Conservation (phyloP, 768 basidiomycete genomes). For the Suillus placidus region DNA sequence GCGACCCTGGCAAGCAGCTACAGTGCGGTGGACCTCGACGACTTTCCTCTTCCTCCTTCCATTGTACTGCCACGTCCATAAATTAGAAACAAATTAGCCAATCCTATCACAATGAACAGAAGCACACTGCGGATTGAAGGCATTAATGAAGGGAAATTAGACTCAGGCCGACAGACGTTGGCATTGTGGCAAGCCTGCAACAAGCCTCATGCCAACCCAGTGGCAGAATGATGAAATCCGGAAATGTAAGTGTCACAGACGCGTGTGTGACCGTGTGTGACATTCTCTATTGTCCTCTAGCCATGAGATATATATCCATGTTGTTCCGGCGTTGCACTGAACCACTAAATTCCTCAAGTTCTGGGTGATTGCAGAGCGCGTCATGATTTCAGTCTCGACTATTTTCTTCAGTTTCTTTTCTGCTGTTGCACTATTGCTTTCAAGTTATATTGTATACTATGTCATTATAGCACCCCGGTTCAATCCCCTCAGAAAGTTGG, state of each 20-base stretch:
- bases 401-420: conserved; percentile 15
- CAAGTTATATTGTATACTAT: conserved; percentile 29
- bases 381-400: conserved; percentile 13
- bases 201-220: neutral
- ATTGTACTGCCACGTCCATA: conserved; percentile 10
- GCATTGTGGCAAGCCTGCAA: neutral
- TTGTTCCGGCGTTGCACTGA: neutral
- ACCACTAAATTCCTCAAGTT: neutral
- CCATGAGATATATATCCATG: conserved; percentile 9
- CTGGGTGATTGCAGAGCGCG: neutral
- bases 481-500: conserved; percentile 55
- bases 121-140: neutral
- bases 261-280: conserved; percentile 12
- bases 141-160: neutral
- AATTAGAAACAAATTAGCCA: neutral
- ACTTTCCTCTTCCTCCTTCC: conserved; percentile 50
- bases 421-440: conserved; percentile 13
- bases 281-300: conserved; percentile 14
- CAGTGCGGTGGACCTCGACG: conserved; percentile 46
- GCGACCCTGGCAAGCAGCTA: conserved; percentile 37
- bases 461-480: conserved; percentile 28
- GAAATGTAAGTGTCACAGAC: conserved; percentile 11
- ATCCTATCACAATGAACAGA: neutral
- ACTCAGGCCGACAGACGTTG: neutral
- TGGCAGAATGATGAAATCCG: neutral